Evolutionary conservation across 192 early-diverging fungal genomes (phyloP).

Genomic region (Coemansia sp.): DNA sequence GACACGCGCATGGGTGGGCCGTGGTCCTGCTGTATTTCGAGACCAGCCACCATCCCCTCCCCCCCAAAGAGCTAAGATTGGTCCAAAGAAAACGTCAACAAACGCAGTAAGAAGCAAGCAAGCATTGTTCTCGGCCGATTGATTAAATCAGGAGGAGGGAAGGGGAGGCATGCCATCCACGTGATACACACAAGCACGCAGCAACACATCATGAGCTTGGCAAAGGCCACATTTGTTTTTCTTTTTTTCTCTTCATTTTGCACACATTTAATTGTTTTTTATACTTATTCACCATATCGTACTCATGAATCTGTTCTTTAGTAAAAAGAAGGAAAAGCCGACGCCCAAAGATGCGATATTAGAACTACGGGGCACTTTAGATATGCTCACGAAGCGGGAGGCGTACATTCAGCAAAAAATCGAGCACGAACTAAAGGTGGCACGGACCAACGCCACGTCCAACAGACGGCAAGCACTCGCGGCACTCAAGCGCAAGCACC

Average conservation of each 20-base stretch:
- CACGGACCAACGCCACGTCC: conserved; percentile 88
- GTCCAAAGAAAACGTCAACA: not conserved
- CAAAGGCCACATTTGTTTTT: not conserved
- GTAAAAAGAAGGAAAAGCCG: conserved; percentile 62
- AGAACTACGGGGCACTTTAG: conserved; percentile 83
- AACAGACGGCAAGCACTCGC: conserved; percentile 88
- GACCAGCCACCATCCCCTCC: not conserved
- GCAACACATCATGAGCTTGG: not conserved
- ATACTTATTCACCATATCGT: not conserved
- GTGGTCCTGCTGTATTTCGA: not conserved
- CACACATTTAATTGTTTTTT: not conserved
- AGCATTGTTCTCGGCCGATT: not conserved
- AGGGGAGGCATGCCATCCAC: not conserved
- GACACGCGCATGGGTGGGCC: too few relatives aligned
- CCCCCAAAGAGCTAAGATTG: too few relatives aligned
- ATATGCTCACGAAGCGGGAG: conserved; percentile 96
- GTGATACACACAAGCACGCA: not conserved
- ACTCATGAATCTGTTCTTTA: conserved; percentile 77
- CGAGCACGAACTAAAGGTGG: conserved; percentile 83
- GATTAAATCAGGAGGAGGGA: not conserved
- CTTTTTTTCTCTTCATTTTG: not conserved
- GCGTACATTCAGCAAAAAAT: conserved; percentile 84
- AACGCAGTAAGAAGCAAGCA: too few relatives aligned
- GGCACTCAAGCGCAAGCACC: conserved; percentile 95
- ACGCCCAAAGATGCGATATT: conserved; percentile 95